Conservation (phyloP, 352 stramenopile genomes). For the Globisporangium orthogonon region DNA sequence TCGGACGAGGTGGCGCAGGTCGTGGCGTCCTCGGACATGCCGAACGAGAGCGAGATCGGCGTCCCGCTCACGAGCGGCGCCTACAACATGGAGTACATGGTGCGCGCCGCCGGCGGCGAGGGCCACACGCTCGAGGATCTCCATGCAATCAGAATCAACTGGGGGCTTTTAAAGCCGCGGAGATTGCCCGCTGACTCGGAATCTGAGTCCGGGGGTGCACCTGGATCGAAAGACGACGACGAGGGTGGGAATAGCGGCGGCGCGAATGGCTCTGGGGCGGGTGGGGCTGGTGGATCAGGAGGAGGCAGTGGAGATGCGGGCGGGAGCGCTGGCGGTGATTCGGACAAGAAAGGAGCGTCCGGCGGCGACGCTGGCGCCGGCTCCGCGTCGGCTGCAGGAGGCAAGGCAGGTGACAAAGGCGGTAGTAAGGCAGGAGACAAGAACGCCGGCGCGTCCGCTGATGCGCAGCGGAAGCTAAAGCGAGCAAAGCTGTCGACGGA, state of each 20-base stretch:
- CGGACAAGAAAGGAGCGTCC: conserved; percentile 39
- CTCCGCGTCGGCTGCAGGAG: conserved; percentile 1
- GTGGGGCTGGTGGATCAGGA: conserved; percentile 9
- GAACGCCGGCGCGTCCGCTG: conserved; percentile 6
- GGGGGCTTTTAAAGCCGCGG: conserved; percentile 58
- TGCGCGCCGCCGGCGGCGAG: conserved; percentile 33
- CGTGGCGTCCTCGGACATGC: conserved; percentile 34
- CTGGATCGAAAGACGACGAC: conserved; percentile 17
- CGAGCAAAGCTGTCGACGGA: conserved; percentile 38
- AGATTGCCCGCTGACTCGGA: conserved; percentile 33
- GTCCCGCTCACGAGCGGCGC: conserved; percentile 45
- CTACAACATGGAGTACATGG: conserved; percentile 75
- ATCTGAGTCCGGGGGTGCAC: conserved; percentile 13
- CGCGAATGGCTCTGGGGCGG: conserved; percentile 5
- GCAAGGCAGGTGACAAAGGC: conserved; percentile 36
- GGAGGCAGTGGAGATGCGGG: conserved; percentile 10
- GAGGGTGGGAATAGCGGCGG: conserved; percentile 14
- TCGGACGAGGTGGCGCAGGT: conserved; percentile 56
- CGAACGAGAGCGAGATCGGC: conserved; percentile 71
- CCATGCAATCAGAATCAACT: conserved; percentile 58
- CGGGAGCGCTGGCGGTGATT: conserved; percentile 14
- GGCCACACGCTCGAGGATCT: conserved; percentile 53
- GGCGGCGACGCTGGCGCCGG: conserved; percentile 17
- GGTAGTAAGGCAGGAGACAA: conserved; percentile 15
- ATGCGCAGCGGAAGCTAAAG: conserved; percentile 57